A percentile compares a stretch with the other conserved stretches of the same genome.
These are phyloP conservation scores for Paratinospora sagittata DNA, from an alignment of 164 flowering plant species.

Conservation along the genomic window DNA sequence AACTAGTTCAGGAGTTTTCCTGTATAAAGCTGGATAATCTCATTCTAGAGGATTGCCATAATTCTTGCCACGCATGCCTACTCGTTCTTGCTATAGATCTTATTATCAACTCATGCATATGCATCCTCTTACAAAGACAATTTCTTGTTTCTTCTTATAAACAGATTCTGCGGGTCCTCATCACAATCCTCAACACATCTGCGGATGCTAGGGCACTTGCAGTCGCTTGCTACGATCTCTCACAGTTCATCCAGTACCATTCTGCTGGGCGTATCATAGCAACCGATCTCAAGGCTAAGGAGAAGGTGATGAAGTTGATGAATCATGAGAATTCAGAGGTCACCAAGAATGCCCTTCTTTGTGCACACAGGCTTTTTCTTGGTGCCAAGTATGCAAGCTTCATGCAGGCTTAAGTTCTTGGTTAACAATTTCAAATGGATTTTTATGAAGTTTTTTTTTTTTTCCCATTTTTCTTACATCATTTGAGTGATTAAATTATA, in stretches of 20 bases:
- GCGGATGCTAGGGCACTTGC: conserved; percentile 74
- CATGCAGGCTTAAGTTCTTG: conserved; percentile 51
- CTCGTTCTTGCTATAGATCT: too few relatives aligned
- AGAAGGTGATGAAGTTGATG: conserved; percentile 90
- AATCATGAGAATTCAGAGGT: conserved; percentile 87
- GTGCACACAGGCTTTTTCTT: conserved; percentile 90
- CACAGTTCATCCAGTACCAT: conserved; percentile 86
- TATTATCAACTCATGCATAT: background rate
- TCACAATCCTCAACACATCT: conserved; percentile 85
- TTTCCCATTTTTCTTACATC: background rate
- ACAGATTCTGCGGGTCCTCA: conserved; percentile 83
- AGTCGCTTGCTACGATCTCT: conserved; percentile 91
- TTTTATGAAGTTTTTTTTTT: background rate
- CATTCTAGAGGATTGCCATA: too few relatives aligned
- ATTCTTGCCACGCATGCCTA: too few relatives aligned
- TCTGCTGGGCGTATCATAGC: conserved; percentile 80
- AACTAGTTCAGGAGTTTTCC: too few relatives aligned
- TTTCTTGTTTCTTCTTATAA: background rate
- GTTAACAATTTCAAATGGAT: background rate
- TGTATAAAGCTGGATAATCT: too few relatives aligned
- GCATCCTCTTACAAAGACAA: background rate
- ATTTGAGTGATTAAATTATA: background rate
- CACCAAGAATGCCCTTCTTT: conserved; percentile 81
- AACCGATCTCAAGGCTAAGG: conserved; percentile 83
- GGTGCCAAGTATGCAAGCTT: conserved; percentile 98